Evolutionary conservation across 2,329 filamentous ascomycete genomes (phyloP).

Genomic region (Pseudogymnoascus sp.): DNA sequence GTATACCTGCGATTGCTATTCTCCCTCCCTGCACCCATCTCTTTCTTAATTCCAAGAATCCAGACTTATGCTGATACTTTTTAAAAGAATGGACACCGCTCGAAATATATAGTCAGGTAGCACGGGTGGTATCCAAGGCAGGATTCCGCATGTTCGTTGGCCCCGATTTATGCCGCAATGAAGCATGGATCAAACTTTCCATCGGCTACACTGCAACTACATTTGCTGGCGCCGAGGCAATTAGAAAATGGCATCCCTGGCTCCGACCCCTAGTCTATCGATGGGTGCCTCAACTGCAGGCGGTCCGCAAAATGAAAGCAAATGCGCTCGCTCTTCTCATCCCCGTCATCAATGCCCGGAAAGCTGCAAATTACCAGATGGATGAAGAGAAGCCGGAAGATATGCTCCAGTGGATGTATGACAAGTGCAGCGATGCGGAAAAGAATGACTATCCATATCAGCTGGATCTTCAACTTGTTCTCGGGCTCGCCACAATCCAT

Average conservation of each 20-base stretch:
- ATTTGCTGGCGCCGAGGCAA: background rate
- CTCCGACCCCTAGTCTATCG: background rate
- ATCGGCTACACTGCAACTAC: background rate
- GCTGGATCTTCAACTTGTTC: background rate
- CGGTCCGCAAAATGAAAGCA: background rate
- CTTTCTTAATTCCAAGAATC: too few species aligned
- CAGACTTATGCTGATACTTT: too few species aligned
- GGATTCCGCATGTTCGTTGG: background rate
- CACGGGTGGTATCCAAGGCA: background rate
- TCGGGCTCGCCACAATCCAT: conserved; percentile 11
- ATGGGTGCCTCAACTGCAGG: background rate
- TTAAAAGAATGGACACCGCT: too few species aligned
- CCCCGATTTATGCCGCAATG: background rate
- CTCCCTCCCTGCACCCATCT: too few species aligned
- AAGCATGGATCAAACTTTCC: background rate
- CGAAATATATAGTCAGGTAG: too few species aligned
- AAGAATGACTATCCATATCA: background rate
- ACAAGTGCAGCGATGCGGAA: background rate
- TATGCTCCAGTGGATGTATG: conserved; percentile 5
- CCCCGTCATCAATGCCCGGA: background rate
- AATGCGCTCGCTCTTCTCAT: background rate
- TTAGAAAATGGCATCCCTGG: background rate
- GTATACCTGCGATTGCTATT: too few species aligned
- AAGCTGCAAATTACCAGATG: too few species aligned
- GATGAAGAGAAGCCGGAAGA: background rate